A percentile compares a stretch with the other conserved stretches of the same genome.
These are phyloP conservation scores for Prototheca wickerhamii DNA, from an alignment of 163 green algal species.

Conservation along the genomic window DNA sequence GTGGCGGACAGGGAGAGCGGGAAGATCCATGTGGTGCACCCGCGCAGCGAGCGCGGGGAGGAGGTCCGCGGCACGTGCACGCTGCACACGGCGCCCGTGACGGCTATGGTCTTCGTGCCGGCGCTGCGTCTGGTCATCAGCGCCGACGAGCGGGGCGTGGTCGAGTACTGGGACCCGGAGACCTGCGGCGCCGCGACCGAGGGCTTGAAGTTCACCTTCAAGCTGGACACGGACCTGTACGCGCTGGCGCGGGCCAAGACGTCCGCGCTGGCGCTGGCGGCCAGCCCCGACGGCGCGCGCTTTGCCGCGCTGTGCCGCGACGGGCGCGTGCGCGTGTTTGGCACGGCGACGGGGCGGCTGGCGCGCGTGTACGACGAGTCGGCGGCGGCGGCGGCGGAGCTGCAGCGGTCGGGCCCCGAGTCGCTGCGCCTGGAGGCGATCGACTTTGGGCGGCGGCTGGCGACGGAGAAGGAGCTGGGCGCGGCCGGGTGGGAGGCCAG, in stretches of 20 bases:
- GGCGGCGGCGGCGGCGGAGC: constrained; percentile 60
- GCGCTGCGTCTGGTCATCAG: constrained; percentile 63
- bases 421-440: constrained; percentile 79
- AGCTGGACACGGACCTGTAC: constrained; percentile 92
- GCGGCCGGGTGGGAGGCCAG: constrained; percentile 11
- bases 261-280: constrained; percentile 43
- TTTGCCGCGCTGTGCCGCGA: constrained; percentile 35
- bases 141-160: constrained; percentile 60
- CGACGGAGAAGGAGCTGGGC: constrained; percentile 72
- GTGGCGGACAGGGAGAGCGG: constrained; percentile 67
- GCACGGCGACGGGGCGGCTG: constrained; percentile 79
- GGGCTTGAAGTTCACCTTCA: constrained; percentile 67
- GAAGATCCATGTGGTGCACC: constrained; percentile 73
- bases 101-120: constrained; percentile 69
- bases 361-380: constrained; percentile 78
- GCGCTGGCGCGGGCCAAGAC: constrained; percentile 70
- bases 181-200: constrained; percentile 38
- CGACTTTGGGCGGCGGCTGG: constrained; percentile 82
- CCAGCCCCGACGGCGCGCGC: constrained; percentile 38
- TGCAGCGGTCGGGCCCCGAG: constrained; percentile 51
- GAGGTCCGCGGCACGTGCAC: constrained; percentile 23
- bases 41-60: constrained; percentile 28
- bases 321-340: constrained; percentile 73
- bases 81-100: constrained; percentile 63
- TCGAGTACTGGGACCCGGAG: constrained; percentile 82